phyloP scores from a whole-genome alignment of 768 basidiomycete species.

The Rhizopogon rudus region DNA sequence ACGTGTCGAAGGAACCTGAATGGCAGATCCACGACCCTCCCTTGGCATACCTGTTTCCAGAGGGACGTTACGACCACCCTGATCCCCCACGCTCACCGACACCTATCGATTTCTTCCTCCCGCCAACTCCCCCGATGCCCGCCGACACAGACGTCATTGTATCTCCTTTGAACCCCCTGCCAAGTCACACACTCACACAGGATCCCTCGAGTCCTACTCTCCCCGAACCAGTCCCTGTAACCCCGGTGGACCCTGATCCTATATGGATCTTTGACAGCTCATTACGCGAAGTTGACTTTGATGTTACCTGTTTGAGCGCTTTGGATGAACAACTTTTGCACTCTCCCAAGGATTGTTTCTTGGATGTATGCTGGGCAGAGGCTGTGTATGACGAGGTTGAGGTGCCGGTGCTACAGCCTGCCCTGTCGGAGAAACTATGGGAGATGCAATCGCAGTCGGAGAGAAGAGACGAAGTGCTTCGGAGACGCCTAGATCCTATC shows the following conservation, averaged over 20 bases:
- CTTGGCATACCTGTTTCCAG: not conserved
- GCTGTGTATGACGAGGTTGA: slow-evolving; percentile 26
- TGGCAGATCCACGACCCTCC: not conserved
- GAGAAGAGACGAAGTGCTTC: not conserved
- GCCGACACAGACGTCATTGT: not conserved
- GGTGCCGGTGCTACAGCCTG: not conserved
- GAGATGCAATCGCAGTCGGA: not conserved
- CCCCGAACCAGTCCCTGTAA: not conserved
- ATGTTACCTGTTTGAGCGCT: slow-evolving; percentile 29
- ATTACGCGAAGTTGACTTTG: slow-evolving; percentile 28
- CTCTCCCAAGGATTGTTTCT: slow-evolving; percentile 34
- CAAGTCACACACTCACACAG: not conserved
- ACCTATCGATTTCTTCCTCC: not conserved
- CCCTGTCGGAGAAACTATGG: not conserved
- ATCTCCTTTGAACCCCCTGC: not conserved
- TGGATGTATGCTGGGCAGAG: slow-evolving; percentile 34
- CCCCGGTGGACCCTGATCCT: not conserved
- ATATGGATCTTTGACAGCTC: slow-evolving; percentile 18
- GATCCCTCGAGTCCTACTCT: not conserved
- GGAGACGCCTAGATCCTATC: slow-evolving; percentile 11
- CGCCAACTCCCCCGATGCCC: not conserved
- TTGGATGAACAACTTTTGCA: slow-evolving; percentile 37
- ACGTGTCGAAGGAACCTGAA: not conserved
- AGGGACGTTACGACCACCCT: not conserved
- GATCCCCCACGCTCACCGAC: not conserved